Evolutionary conservation across 192 early-diverging fungal genomes (phyloP), one percentile per base, ranked within the genome.

Genomic region (Coemansia sp.): DNA sequence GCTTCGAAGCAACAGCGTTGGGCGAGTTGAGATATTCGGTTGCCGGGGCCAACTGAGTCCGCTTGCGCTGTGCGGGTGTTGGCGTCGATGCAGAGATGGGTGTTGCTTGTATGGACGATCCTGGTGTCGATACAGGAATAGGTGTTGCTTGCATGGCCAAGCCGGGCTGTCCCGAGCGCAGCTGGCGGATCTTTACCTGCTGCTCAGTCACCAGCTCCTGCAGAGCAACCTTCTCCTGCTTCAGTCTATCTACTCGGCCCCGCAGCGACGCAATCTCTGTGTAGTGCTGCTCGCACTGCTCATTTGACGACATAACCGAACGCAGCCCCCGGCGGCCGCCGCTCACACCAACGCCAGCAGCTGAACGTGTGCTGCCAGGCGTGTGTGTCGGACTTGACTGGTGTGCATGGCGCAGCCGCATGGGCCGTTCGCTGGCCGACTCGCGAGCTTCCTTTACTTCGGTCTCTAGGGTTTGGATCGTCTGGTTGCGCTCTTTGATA

Each of bases 171-270:
- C 71, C 57, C 2, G 21, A 25, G n/a, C 78, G 72, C 45, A 81
- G 74, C 38, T 72, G 69, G 14, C 61, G 66, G 47, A 81, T 68
- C 23, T 54, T 72, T 31, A 81, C 73, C 25, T 81, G 78, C 53
- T 81, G 78, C 31, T 81, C 78, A 1, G 78, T 75, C n/a, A 81
- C 64, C 11, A 81, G 58, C 64, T 81, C 78, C 60, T 66, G 67
- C 52, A 81, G 56, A 14, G 78, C 78, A 2, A 55, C 62, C 47
- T 57, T 62, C 38, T 81, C 78, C 23, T 65, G 68, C 66, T 69
- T 62, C 5, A 81, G 62, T 59, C 68, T 71, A 25, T 57, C 41
- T 17, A 58, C 53, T 45, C 39, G 67, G 50, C 70, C 71, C 31
- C 77, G 71, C 68, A 80, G 58, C 21, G 61, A 58, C 7, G 77